phyloP scores from a whole-genome alignment of 176 grass and related monocot genomes.

The Aegilops longissima region DNA sequence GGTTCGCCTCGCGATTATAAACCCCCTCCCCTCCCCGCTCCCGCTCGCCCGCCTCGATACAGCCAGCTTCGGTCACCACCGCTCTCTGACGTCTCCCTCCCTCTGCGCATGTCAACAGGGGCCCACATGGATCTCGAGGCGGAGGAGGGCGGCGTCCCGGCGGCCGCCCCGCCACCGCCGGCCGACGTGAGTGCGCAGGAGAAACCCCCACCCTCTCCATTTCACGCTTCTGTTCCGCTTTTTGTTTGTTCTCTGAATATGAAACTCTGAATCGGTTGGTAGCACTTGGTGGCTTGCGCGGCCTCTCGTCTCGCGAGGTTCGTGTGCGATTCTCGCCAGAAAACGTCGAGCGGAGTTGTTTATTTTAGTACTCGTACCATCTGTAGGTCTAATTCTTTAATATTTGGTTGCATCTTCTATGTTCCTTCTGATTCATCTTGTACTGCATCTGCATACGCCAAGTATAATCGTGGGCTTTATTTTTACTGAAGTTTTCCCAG shows the following conservation, averaged over 20 bases:
- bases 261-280: neutral
- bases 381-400: no score
- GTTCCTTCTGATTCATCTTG: no score
- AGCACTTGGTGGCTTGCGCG: neutral
- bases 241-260: neutral
- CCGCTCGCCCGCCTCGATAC: neutral
- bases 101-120: neutral
- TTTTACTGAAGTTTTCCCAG: no score
- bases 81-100: neutral
- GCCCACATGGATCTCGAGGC: slow-evolving; percentile 19
- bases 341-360: neutral
- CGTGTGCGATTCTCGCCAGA: neutral
- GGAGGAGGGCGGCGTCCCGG: neutral
- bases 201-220: neutral
- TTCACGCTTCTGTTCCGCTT: neutral
- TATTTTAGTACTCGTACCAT: neutral
- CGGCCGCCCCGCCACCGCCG: neutral
- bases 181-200: slow-evolving; percentile 19
- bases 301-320: neutral
- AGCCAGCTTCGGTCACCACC: neutral
- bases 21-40: neutral
- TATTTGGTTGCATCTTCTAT: no score
- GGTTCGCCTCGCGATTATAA: neutral
- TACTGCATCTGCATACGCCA: no score
- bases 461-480: no score